Evolutionary conservation across 2,329 filamentous ascomycete genomes (phyloP), one percentile per base, ranked within the genome.

Genomic region (Gaeumannomyces sp.): DNA sequence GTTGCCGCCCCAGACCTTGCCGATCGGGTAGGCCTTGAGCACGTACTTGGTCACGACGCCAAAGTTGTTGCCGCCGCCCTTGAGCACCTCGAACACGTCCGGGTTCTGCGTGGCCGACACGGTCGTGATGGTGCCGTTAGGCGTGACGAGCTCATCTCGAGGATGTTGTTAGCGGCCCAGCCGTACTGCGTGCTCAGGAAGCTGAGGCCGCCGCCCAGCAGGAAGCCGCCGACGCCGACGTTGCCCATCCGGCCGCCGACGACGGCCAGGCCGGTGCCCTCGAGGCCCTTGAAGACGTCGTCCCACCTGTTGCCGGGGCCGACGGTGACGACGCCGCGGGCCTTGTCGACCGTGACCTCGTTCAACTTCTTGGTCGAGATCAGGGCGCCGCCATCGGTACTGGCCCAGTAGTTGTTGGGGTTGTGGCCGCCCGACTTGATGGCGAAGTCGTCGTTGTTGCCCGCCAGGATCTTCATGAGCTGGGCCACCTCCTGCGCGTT

Each of bases 391-490:
- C 68, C 68, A 6, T 72, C 68, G 65, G 76, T 76, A 68, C 76
- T 85, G 8, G 80, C 79, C 1, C 76, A 75, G 6, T 76, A 77
- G 0, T 76, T 72, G 66, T 80, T 81, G 3, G 79, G 74, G 2
- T 77, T 78, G 71, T 85, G 83, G 0, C 84, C 83, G n/a, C 83
- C 66, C 19, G 64, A 66, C 53, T 81, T 81, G 66, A 82, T 76
- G 3, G 82, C 78, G 71, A 86, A 86, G 0, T 68, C 70, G 68
- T 69, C 69, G 28, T 65, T 66, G 65, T 67, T 68, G 53, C 50
- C 60, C 64, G 63, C 61, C 33, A 71, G 67, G 4, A 66, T 59
- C 31, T 45, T 38, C 63, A 71, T 45, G 56, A 70, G 60, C 31
- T 64, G 35, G 3, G 68, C 62, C 3, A 70, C 67, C 45, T 71